These are phyloP conservation scores for Hypoxylon crocopeplum DNA, from an alignment of 495 filamentous ascomycete genomes.

Conservation along the genomic window DNA sequence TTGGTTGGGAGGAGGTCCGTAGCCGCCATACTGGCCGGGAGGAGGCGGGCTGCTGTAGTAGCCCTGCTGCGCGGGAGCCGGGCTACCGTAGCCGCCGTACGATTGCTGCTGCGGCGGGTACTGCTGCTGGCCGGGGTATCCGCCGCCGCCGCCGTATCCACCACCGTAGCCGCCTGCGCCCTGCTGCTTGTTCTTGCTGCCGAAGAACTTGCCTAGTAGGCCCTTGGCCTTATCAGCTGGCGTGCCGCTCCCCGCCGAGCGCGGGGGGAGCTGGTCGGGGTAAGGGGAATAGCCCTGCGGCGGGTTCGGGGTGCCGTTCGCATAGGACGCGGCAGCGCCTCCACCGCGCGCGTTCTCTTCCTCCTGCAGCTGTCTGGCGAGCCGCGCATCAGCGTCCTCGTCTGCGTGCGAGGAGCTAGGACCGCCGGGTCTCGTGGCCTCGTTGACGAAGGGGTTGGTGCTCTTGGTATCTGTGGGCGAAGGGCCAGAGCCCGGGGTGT, in stretches of 20 bases:
- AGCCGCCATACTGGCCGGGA: slow-evolving; percentile 45
- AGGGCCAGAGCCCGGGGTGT: slow-evolving; percentile 54
- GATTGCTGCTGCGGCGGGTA: slow-evolving; percentile 20
- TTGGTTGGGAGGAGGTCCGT: slow-evolving; percentile 30
- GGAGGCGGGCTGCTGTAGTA: slow-evolving; percentile 47
- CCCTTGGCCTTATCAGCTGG: slow-evolving; percentile 52
- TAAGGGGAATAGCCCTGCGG: slow-evolving; percentile 31
- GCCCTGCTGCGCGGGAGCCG: slow-evolving; percentile 50
- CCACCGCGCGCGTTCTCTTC: slow-evolving; percentile 75
- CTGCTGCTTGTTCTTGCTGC: slow-evolving; percentile 46
- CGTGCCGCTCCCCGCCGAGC: slow-evolving; percentile 33
- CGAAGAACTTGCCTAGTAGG: slow-evolving; percentile 62
- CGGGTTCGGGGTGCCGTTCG: slow-evolving; percentile 33
- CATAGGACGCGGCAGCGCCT: slow-evolving; percentile 57
- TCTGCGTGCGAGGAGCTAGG: slow-evolving; percentile 31
- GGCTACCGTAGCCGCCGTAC: slow-evolving; percentile 36
- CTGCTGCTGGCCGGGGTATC: slow-evolving; percentile 24
- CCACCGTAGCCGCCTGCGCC: slow-evolving; percentile 23
- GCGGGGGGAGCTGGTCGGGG: slow-evolving; percentile 49
- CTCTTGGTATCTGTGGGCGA: slow-evolving; percentile 62
- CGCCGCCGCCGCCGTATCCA: slow-evolving; percentile 30
- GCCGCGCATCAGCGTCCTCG: slow-evolving; percentile 71
- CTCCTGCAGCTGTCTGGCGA: slow-evolving; percentile 80
- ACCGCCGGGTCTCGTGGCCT: slow-evolving; percentile 57
- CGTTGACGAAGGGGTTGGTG: slow-evolving; percentile 63